These are phyloP conservation scores for Trametes punicea DNA, from an alignment of 768 basidiomycete species.

Conservation along the genomic window DNA sequence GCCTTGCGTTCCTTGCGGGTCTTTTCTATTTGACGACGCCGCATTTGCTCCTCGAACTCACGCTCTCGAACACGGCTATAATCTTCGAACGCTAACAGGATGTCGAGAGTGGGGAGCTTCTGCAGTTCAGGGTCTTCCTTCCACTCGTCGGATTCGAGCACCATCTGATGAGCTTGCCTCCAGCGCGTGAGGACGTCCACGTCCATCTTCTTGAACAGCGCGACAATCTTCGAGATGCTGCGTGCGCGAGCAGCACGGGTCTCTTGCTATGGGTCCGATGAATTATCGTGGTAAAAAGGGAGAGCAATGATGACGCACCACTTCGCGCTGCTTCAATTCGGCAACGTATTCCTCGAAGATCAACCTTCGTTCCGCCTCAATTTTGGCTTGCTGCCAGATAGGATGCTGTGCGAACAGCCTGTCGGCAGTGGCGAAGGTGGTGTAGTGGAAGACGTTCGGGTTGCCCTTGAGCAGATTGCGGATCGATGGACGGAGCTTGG, in stretches of 20 bases:
- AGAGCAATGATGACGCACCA: slow-evolving; percentile 50
- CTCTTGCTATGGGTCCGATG: slow-evolving; percentile 55
- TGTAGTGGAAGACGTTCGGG: slow-evolving; percentile 87
- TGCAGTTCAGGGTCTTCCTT: slow-evolving; percentile 71
- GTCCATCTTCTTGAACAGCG: slow-evolving; percentile 80
- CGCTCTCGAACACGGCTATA: slow-evolving; percentile 87
- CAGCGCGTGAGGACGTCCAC: slow-evolving; percentile 95
- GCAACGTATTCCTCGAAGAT: slow-evolving; percentile 91
- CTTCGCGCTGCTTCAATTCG: slow-evolving; percentile 84
- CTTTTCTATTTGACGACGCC: slow-evolving; percentile 78
- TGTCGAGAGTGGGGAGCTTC: slow-evolving; percentile 84
- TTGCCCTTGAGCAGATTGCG: slow-evolving; percentile 84
- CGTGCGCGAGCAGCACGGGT: slow-evolving; percentile 71
- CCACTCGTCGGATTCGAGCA: slow-evolving; percentile 79
- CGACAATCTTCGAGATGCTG: slow-evolving; percentile 79
- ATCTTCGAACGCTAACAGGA: slow-evolving; percentile 91
- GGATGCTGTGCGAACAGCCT: slow-evolving; percentile 82
- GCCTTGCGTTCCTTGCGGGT: slow-evolving; percentile 84
- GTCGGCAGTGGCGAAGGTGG: slow-evolving; percentile 87
- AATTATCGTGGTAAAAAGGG: not conserved
- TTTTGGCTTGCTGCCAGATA: slow-evolving; percentile 84
- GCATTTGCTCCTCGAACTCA: slow-evolving; percentile 86
- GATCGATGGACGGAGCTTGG: slow-evolving; percentile 83
- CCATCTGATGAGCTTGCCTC: slow-evolving; percentile 76
- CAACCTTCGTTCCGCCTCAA: slow-evolving; percentile 80